Base-by-base conservation (phyloP, 768 basidiomycete genomes). In the Mycena kentingensis region DNA sequence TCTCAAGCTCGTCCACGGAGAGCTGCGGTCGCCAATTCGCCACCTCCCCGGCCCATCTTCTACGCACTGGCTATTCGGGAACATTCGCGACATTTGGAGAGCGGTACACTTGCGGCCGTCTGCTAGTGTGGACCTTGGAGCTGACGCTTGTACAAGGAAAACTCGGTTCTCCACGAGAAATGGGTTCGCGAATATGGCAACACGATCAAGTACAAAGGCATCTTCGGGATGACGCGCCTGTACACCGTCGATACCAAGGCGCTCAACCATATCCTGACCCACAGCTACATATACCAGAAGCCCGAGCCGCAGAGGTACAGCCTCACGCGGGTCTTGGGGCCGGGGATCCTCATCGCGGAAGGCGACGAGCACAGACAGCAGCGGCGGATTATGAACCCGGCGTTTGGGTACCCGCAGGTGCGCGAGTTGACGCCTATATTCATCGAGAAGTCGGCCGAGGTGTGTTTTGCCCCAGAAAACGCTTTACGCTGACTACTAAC, bases 131-230 rank as follows among this genome's bases (percentile, higher is more conserved):
- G 22, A 28, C 16, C 16, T 15, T 48, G 26, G 32, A 19, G 19
- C 18, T 26, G 12, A 15, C 63, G 58, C 54, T 65, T 3, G 44
- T 57, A 15, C 54, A 53, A 1, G 48, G 54, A 55, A 46, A 46
- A 46, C 37, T 45, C 47, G 10, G 54, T 67, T 8, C 51, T 77
- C 3, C 68, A 77, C 18, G 74, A 79, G 37, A 61, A 75, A 62
- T 84, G 83, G 83, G 60, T 73, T 2, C 60, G 67, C 34, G 62
- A 79, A 52, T 79, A 82, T 56, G 83, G 83, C 0, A 50, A 59
- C 1, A 79, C 77, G 1, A 49, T 83, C 46, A 70, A 58, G 45
- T 82, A 77, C 56, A 71, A 71, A 45, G 68, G 64, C 0, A 63
- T 80, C 8, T 68, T 82, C 24, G 71, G 71, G 16, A 83, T 81